phyloP scores from a whole-genome alignment of 805 yeast genomes.

The Pichia cephalocereana region DNA sequence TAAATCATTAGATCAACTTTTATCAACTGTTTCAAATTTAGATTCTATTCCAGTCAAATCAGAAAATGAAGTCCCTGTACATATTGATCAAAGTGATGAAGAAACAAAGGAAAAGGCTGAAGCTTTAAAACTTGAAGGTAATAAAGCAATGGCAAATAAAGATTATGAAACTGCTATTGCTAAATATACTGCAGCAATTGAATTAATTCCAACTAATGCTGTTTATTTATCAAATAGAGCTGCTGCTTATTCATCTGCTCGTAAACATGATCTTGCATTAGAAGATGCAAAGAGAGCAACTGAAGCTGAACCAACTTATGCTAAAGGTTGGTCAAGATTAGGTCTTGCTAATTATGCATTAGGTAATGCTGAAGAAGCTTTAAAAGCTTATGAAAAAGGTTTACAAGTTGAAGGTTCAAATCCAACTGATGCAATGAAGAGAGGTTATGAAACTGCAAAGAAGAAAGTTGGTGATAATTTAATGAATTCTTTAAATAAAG shows the following conservation, averaged over 20 bases:
- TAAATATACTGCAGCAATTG: conserved; percentile 76
- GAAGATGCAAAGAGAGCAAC: conserved; percentile 80
- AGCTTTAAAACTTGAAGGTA: conserved; percentile 75
- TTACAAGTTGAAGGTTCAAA: conserved; percentile 77
- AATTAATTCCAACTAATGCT: conserved; percentile 58
- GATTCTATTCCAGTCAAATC: conserved; percentile 5
- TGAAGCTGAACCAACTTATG: conserved; percentile 64
- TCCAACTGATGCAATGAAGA: conserved; percentile 82
- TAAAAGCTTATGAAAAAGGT: conserved; percentile 86
- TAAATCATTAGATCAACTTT: conserved; percentile 37
- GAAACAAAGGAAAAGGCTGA: conserved; percentile 71
- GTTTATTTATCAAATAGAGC: conserved; percentile 91
- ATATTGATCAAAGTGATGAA: conserved; percentile 33
- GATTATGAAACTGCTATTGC: conserved; percentile 64
- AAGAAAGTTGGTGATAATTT: conserved; percentile 73
- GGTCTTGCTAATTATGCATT: conserved; percentile 93
- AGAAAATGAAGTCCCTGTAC: conserved; percentile 29
- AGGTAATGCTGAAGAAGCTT: conserved; percentile 83
- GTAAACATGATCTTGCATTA: conserved; percentile 68
- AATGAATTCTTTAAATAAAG: conserved; percentile 30
- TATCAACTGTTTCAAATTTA: conserved; percentile 17
- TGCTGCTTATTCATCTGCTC: conserved; percentile 82
- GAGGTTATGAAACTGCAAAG: conserved; percentile 91
- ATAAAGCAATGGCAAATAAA: conserved; percentile 74
- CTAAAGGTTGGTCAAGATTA: conserved; percentile 90